Percentiles rank a stretch among this genome's conserved stretches.
phyloP scores from a whole-genome alignment of 2,329 filamentous ascomycete genomes.

The Pseudogymnoascus destructans region DNA sequence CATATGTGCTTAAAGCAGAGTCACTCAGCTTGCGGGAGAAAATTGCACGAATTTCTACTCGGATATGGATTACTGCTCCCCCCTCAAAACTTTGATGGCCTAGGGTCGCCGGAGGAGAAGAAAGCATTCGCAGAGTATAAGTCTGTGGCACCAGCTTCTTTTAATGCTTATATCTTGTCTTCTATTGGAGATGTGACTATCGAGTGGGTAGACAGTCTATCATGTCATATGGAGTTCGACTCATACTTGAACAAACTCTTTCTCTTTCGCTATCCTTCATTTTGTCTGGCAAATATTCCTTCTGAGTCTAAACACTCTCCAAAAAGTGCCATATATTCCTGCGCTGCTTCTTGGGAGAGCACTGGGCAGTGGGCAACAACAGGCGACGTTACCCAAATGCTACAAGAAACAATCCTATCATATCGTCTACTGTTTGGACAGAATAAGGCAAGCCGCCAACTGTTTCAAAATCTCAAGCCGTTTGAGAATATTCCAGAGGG shows the following conservation, averaged over 20 bases:
- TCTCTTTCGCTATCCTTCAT: constrained; percentile 21
- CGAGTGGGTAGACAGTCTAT: constrained; percentile 18
- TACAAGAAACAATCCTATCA: constrained; percentile 18
- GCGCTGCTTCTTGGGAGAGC: background rate
- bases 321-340: constrained; percentile 9
- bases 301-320: background rate
- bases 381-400: constrained; percentile 16
- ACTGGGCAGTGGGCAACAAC: constrained; percentile 13
- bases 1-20: constrained; percentile 16
- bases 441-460: constrained; percentile 13
- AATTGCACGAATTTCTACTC: constrained; percentile 15
- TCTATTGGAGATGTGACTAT: constrained; percentile 15
- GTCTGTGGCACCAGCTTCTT: constrained; percentile 10
- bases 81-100: constrained; percentile 13
- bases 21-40: background rate
- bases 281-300: constrained; percentile 15
- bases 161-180: constrained; percentile 17
- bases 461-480: constrained; percentile 15
- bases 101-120: constrained; percentile 12
- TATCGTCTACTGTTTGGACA: constrained; percentile 21
- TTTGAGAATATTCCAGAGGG: constrained; percentile 7
- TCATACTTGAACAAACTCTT: constrained; percentile 16
- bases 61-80: constrained; percentile 19
- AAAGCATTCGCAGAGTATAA: constrained; percentile 10
- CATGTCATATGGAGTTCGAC: constrained; percentile 21